Conservation (phyloP, 768 basidiomycete genomes). For the Mycena venus region DNA sequence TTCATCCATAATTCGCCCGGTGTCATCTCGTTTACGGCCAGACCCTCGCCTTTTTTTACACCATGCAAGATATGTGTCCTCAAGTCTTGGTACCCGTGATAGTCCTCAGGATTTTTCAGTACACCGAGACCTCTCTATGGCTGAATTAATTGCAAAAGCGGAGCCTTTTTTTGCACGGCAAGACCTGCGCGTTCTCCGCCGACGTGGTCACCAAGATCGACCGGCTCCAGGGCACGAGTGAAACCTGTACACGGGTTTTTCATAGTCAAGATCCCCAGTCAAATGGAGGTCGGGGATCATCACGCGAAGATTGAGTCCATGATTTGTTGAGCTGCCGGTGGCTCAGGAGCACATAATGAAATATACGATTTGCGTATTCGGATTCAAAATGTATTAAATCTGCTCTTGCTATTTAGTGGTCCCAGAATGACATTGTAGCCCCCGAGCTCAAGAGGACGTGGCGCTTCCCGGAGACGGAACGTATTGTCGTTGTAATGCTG, state of each 20-base stretch:
- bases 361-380: neutral
- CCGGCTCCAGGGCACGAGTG: neutral
- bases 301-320: constrained; percentile 5
- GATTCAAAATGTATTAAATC: neutral
- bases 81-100: neutral
- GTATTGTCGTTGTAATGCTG: constrained; percentile 13
- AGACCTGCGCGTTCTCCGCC: constrained; percentile 14
- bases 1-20: no score
- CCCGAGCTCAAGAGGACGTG: neutral
- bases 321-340: neutral
- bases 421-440: constrained; percentile 8
- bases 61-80: neutral
- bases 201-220: constrained; percentile 1
- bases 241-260: constrained; percentile 1
- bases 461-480: no score
- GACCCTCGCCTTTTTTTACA: no score
- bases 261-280: constrained; percentile 10
- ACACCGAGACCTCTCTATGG: neutral
- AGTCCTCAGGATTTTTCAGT: neutral
- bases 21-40: no score
- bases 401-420: neutral
- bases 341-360: constrained; percentile 13
- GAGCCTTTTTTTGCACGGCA: neutral
- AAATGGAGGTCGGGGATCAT: neutral
- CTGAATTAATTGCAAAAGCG: neutral